phyloP scores from a whole-genome alignment of 225 moss, liverwort and hornwort species.

The Physcomitrellopsis africana region DNA sequence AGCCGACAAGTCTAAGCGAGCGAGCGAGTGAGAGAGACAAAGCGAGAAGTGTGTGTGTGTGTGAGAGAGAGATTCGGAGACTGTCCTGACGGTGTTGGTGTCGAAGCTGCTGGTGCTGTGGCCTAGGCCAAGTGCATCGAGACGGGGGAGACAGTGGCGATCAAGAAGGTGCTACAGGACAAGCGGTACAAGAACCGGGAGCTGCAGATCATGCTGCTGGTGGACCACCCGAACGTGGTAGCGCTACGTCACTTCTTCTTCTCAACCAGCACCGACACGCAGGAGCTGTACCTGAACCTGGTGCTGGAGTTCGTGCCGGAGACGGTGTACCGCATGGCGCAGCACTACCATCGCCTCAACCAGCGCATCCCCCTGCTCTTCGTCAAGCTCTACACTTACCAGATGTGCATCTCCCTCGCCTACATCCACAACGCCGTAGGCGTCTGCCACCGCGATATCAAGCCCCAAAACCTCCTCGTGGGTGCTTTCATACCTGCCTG shows the following conservation, averaged over 20 bases:
- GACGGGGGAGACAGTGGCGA: slow-evolving; percentile 96
- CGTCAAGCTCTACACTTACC: slow-evolving; percentile 72
- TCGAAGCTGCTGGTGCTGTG: neutral
- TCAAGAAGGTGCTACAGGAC: slow-evolving; percentile 96
- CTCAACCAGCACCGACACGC: slow-evolving; percentile 75
- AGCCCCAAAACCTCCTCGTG: slow-evolving; percentile 73
- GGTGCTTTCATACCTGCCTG: neutral
- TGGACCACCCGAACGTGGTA: slow-evolving; percentile 96
- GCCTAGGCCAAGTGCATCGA: slow-evolving; percentile 97
- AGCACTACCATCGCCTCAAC: slow-evolving; percentile 70
- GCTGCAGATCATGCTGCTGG: slow-evolving; percentile 93
- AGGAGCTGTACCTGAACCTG: slow-evolving; percentile 73
- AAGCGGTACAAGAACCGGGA: slow-evolving; percentile 98
- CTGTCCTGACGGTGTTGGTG: neutral
- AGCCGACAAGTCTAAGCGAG: no score
- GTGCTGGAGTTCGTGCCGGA: slow-evolving; percentile 74
- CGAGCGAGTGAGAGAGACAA: neutral
- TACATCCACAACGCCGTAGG: slow-evolving; percentile 71
- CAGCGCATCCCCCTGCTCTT: slow-evolving; percentile 70
- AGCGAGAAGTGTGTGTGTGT: neutral
- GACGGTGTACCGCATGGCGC: slow-evolving; percentile 64
- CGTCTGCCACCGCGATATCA: slow-evolving; percentile 74
- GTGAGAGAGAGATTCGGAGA: neutral
- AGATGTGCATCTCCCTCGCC: slow-evolving; percentile 72
- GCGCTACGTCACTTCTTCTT: slow-evolving; percentile 99